Base-by-base conservation (phyloP, 495 filamentous ascomycete genomes). In the Extremus antarcticus region DNA sequence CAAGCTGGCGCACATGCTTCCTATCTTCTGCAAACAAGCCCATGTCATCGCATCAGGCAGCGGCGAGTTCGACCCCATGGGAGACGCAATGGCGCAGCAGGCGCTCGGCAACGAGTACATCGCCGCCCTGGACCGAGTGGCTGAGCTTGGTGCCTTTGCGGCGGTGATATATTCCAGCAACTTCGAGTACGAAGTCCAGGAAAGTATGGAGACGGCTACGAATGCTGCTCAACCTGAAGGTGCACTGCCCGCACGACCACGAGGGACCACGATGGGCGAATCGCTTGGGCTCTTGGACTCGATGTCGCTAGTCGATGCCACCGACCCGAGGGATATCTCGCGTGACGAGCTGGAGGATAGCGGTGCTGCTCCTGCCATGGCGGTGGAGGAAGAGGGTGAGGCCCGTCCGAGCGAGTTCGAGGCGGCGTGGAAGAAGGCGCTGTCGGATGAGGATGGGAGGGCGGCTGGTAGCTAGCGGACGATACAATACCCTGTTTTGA, bases 111-210 rank as follows among this genome's bases (percentile, higher is more conserved):
- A 97, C 66, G 86, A 95, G 66, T 97, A 96, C 68, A 75, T 97
- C 46, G 76, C 80, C 51, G 84, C 70, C 4, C 65, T 74, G 78
- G 91, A 96, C 62, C 67, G 76, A 47, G 88, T 92, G 11, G 77
- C 78, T 13, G 89, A 96, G 58, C 73, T 97, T n/a, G 88, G 94
- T 63, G 90, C 87, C 0, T 96, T 97, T 60, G 87, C 91, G 3
- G 91, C 92, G 1, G 85, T 96, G 8, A 87, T 97, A 25, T 97
- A 95, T 66, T 89, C 85, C 55, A 90, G 86, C 48, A 94, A 95
- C 69, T 95, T 85, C 56, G 87, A 94, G 63, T 81, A 85, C 47
- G 71, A 72, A 24, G 70, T 65, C 0, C 64, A 43, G 7, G 53
- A 58, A 19, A 46, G 55, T 13, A 22, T 4, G 11, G 23, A 40